Evolutionary conservation across 2,329 filamentous ascomycete genomes (phyloP), one percentile per base, ranked within the genome.

Genomic region (Dendryphion nanum): DNA sequence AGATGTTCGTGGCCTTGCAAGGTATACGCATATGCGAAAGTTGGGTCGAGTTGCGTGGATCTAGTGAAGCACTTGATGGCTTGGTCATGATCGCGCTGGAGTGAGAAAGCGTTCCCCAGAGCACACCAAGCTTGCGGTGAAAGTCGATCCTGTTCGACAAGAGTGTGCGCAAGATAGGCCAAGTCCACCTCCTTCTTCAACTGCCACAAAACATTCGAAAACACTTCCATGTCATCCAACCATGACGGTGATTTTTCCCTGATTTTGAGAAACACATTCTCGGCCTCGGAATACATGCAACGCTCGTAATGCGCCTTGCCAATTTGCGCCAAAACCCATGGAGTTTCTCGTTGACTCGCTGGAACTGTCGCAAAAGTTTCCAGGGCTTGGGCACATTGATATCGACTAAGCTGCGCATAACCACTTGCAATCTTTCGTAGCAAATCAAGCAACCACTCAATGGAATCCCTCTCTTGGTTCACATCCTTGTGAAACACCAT

Each of bases 121-220:
- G 89, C 88, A 59, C 90, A 96, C 94, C 93, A 98, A 4, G 93
- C 89, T 65, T 98, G 86, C 2, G 93, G 91, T 0, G 90, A 91
- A 48, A 93, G 76, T 70, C 90, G 93, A 42, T 89, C 86, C 13
- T 86, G 75, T 48, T 96, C 91, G 35, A 95, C 79, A 28, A 97
- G 75, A 55, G 94, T 88, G 57, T 97, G 91, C 0, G 91, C 89
- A 18, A 98, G 75, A 66, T 93, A 95, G 1, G 91, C 90, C 16
- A 98, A 75, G 44, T 96, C 88, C 0, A 89, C 86, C 59, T 96
- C 91, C 47, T 86, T 84, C 66, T 95, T 95, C 45, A 96, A 72
- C 64, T 96, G 90, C 93, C 94, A 98, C n/a, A 98, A 76, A n/a
- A 95, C 85, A 1, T 93, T 98, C 12, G 91, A 97, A 68, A 95